Evolutionary conservation across 805 yeast genomes (phyloP).

Genomic region (Pichia paraexigua): DNA sequence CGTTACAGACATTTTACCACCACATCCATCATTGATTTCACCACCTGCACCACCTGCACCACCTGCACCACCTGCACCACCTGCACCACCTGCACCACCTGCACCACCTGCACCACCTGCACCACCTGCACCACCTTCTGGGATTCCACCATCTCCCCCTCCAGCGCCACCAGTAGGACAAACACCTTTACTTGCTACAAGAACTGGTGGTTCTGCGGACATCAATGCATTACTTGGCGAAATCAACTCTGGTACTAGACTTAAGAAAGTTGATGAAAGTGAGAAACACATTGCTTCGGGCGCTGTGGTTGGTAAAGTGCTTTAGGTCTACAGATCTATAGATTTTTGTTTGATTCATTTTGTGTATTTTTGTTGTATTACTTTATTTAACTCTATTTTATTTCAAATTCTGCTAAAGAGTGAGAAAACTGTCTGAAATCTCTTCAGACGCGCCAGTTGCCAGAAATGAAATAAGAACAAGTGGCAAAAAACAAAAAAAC

Average conservation of each 20-base stretch:
- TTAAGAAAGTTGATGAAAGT: constrained; percentile 43
- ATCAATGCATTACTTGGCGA: constrained; percentile 44
- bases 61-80: no score
- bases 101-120: constrained; percentile 24
- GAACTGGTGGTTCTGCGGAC: constrained; percentile 25
- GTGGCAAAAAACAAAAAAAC: neutral
- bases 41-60: no score
- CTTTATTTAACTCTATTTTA: no score
- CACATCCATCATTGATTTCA: constrained; percentile 29
- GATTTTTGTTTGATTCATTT: neutral
- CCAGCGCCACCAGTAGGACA: constrained; percentile 29
- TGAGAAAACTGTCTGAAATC: no score
- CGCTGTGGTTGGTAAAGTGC: constrained; percentile 43
- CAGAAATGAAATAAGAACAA: no score
- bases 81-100: no score
- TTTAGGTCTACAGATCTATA: constrained; percentile 12
- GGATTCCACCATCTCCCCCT: constrained; percentile 24
- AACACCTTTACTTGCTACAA: constrained; percentile 24
- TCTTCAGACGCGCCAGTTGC: no score
- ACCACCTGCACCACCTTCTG: constrained; percentile 17
- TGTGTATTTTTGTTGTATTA: neutral
- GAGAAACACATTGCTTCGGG: constrained; percentile 40
- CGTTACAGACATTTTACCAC: no score
- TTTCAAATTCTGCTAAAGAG: no score
- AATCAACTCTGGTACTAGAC: constrained; percentile 43